These are phyloP conservation scores for Scheffersomyces titani DNA, from an alignment of 1,139 yeast genomes.

Conservation along the genomic window DNA sequence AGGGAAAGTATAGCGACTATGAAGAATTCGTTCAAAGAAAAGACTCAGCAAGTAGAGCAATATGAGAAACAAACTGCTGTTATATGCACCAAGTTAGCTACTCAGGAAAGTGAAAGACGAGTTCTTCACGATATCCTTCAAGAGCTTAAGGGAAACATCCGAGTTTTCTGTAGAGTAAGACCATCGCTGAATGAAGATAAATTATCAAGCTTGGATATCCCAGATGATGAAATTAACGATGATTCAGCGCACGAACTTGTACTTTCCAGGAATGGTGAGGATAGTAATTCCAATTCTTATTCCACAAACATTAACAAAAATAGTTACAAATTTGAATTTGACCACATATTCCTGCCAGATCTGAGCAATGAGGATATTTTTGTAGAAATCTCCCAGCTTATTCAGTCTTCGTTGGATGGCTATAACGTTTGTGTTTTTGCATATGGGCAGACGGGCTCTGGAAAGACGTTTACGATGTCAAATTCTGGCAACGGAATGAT, in stretches of 20 bases:
- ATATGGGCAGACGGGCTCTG: constrained; percentile 97
- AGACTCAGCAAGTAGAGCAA: constrained; percentile 5
- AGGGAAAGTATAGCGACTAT: constrained; percentile 9
- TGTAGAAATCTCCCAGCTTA: constrained; percentile 81
- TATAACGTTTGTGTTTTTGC: constrained; percentile 93
- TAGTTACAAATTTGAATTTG: constrained; percentile 65
- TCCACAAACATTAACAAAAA: neutral
- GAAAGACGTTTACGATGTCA: constrained; percentile 93
- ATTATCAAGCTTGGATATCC: constrained; percentile 42
- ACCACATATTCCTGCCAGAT: constrained; percentile 65
- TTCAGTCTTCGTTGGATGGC: constrained; percentile 90
- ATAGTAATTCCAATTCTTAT: constrained; percentile 1
- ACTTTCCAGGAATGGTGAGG: constrained; percentile 25
- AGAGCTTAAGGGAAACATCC: constrained; percentile 86
- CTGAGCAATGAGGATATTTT: constrained; percentile 65
- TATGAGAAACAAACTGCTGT: constrained; percentile 12
- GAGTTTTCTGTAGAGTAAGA: constrained; percentile 86
- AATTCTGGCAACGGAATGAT: constrained; percentile 74
- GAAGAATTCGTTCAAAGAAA: constrained; percentile 1
- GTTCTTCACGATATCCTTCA: constrained; percentile 73
- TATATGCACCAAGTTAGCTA: constrained; percentile 24
- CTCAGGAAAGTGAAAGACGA: constrained; percentile 49
- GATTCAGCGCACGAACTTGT: constrained; percentile 53
- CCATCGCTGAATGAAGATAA: constrained; percentile 44
- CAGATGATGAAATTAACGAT: constrained; percentile 48